These are phyloP conservation scores for Somion occarium DNA, from an alignment of 1,284 basidiomycete genomes.

Conservation along the genomic window DNA sequence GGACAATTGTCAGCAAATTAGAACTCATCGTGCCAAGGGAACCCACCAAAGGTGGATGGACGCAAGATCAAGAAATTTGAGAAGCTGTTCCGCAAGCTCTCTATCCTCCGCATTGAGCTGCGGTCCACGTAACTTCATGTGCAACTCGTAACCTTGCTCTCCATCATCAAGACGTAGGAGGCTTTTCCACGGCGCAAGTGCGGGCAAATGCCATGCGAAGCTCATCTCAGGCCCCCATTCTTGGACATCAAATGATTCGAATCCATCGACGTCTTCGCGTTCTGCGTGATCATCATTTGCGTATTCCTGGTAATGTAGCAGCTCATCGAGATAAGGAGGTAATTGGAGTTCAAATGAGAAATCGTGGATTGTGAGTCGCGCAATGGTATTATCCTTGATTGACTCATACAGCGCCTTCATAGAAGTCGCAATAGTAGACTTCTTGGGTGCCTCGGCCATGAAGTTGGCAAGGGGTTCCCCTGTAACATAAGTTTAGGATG, in stretches of 20 bases:
- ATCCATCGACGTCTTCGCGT: slow-evolving; percentile 47
- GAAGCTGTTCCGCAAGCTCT: slow-evolving; percentile 60
- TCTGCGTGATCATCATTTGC: slow-evolving; percentile 36
- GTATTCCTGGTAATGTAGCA: slow-evolving; percentile 57
- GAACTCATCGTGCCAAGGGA: neutral
- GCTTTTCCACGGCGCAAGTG: slow-evolving; percentile 90
- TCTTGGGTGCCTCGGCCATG: slow-evolving; percentile 52
- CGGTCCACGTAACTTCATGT: slow-evolving; percentile 54
- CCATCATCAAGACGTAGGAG: slow-evolving; percentile 71
- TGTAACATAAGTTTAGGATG: slow-evolving; percentile 20
- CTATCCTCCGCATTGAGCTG: slow-evolving; percentile 62
- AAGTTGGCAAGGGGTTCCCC: slow-evolving; percentile 55
- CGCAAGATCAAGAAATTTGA: slow-evolving; percentile 64
- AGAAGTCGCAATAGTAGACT: slow-evolving; percentile 67
- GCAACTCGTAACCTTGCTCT: slow-evolving; percentile 48
- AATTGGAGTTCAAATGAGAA: slow-evolving; percentile 79
- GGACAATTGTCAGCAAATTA: slow-evolving; percentile 4
- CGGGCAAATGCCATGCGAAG: slow-evolving; percentile 66
- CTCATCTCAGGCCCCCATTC: slow-evolving; percentile 67
- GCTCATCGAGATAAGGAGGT: slow-evolving; percentile 69
- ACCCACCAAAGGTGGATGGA: slow-evolving; percentile 62
- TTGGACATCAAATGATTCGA: slow-evolving; percentile 32
- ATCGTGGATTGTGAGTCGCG: slow-evolving; percentile 70
- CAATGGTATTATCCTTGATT: slow-evolving; percentile 66
- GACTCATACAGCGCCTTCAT: slow-evolving; percentile 75